Evolutionary conservation across 805 yeast genomes (phyloP).

Genomic region (Saccharomycopsis vini): DNA sequence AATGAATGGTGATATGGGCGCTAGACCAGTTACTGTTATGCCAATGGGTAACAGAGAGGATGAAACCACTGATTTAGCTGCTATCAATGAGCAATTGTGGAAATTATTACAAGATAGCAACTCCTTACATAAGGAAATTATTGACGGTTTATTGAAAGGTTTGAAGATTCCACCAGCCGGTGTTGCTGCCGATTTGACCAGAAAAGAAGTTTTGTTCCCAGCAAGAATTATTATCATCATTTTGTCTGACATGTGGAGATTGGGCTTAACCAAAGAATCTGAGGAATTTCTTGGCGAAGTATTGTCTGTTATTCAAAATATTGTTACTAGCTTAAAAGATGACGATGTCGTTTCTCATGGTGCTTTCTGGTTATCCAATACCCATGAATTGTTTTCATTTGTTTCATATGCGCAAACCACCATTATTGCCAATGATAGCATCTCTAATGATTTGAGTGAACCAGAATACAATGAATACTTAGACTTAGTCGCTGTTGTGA

Average conservation of each 20-base stretch:
- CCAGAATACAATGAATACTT: slow-evolving; percentile 86
- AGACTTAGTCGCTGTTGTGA: slow-evolving; percentile 80
- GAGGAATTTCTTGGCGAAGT: slow-evolving; percentile 88
- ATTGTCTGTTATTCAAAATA: slow-evolving; percentile 74
- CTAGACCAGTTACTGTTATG: slow-evolving; percentile 54
- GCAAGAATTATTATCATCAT: slow-evolving; percentile 89
- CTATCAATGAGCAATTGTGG: slow-evolving; percentile 69
- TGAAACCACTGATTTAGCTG: slow-evolving; percentile 39
- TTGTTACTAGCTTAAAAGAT: slow-evolving; percentile 71
- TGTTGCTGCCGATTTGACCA: slow-evolving; percentile 70
- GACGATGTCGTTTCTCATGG: slow-evolving; percentile 86
- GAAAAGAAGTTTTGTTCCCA: slow-evolving; percentile 91
- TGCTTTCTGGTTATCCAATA: slow-evolving; percentile 95
- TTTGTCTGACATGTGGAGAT: slow-evolving; percentile 95
- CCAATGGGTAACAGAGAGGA: slow-evolving; percentile 46
- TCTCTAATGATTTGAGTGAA: slow-evolving; percentile 77
- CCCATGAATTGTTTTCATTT: slow-evolving; percentile 90
- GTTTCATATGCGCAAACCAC: slow-evolving; percentile 89
- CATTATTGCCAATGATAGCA: slow-evolving; percentile 74
- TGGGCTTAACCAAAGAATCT: slow-evolving; percentile 85
- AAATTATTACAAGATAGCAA: slow-evolving; percentile 62
- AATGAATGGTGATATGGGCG: slow-evolving; percentile 27
- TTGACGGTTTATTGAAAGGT: slow-evolving; percentile 77
- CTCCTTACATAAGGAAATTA: slow-evolving; percentile 69
- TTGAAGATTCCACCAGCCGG: slow-evolving; percentile 80